Conservation (phyloP, 2,329 filamentous ascomycete genomes). For the Aspergillus fumigatus region DNA sequence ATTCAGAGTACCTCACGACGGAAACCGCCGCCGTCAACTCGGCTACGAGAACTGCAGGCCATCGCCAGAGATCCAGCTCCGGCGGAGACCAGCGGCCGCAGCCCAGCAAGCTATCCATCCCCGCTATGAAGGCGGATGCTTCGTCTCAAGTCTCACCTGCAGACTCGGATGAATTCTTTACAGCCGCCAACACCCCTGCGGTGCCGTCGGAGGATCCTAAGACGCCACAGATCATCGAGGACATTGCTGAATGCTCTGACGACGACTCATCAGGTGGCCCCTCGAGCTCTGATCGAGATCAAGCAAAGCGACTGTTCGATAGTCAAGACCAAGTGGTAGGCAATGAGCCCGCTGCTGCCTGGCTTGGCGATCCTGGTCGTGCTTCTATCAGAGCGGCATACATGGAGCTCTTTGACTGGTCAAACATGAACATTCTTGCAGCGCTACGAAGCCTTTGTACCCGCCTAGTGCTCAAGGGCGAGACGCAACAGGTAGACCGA, state of each 20-base stretch:
- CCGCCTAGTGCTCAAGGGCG: conserved; percentile 76
- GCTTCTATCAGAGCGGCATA: conserved; percentile 65
- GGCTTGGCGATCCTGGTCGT: conserved; percentile 66
- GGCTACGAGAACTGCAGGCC: conserved; percentile 4
- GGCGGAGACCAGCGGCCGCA: conserved; percentile 22
- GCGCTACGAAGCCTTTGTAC: conserved; percentile 77
- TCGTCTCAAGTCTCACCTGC: conserved; percentile 34
- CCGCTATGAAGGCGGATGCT: conserved; percentile 21
- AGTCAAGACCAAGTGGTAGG: conserved; percentile 72
- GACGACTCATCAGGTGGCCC: conserved; percentile 24
- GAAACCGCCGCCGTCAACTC: background rate
- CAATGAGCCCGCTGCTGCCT: conserved; percentile 76
- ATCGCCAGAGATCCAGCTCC: conserved; percentile 12
- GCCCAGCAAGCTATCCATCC: conserved; percentile 19
- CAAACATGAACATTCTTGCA: conserved; percentile 71
- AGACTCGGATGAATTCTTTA: conserved; percentile 41
- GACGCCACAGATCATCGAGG: conserved; percentile 14
- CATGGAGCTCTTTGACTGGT: conserved; percentile 88
- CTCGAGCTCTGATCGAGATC: conserved; percentile 66
- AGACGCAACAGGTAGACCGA: conserved; percentile 94
- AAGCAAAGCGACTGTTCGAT: conserved; percentile 77
- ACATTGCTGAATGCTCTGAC: conserved; percentile 12
- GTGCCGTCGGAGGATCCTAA: conserved; percentile 28
- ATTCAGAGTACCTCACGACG: conserved; percentile 3
- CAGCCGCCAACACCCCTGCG: conserved; percentile 41